These are phyloP conservation scores for Wickerhamomyces ciferrii DNA, from an alignment of 805 yeast species.

Conservation along the genomic window DNA sequence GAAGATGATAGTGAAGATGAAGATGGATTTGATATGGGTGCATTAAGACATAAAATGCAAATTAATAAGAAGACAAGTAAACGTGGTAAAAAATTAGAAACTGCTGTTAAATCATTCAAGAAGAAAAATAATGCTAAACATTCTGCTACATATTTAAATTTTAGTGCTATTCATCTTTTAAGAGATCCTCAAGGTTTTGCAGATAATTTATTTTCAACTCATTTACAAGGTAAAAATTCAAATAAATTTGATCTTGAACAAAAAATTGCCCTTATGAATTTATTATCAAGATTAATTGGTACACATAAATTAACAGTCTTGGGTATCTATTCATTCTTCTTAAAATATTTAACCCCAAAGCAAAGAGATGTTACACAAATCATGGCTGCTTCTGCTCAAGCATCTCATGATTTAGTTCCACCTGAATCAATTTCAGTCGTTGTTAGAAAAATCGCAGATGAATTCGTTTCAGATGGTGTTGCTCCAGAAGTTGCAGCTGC, in stretches of 20 bases:
- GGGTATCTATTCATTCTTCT: conserved; percentile 83
- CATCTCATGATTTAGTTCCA: conserved; percentile 94
- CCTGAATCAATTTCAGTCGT: conserved; percentile 83
- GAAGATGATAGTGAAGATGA: conserved; percentile 64
- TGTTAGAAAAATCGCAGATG: conserved; percentile 91
- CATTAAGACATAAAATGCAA: conserved; percentile 74
- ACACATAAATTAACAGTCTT: conserved; percentile 88
- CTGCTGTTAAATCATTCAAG: conserved; percentile 64
- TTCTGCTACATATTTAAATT: conserved; percentile 71
- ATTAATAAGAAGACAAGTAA: conserved; percentile 80
- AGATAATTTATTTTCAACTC: conserved; percentile 69
- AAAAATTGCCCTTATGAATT: conserved; percentile 80
- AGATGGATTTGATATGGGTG: conserved; percentile 68
- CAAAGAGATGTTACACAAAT: conserved; percentile 92
- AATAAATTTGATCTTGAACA: conserved; percentile 81
- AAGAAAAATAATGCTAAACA: conserved; percentile 56
- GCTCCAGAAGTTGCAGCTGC: conserved; percentile 98
- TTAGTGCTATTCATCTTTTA: conserved; percentile 88
- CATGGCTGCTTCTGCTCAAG: conserved; percentile 96
- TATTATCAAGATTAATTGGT: conserved; percentile 86
- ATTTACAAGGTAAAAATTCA: conserved; percentile 62
- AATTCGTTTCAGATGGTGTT: conserved; percentile 97
- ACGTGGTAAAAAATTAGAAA: conserved; percentile 74
- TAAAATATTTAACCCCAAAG: conserved; percentile 90
- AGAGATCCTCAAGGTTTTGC: conserved; percentile 99